These are phyloP conservation scores for Rubia peregrina DNA, from an alignment of 305 asterid species.

Conservation along the genomic window DNA sequence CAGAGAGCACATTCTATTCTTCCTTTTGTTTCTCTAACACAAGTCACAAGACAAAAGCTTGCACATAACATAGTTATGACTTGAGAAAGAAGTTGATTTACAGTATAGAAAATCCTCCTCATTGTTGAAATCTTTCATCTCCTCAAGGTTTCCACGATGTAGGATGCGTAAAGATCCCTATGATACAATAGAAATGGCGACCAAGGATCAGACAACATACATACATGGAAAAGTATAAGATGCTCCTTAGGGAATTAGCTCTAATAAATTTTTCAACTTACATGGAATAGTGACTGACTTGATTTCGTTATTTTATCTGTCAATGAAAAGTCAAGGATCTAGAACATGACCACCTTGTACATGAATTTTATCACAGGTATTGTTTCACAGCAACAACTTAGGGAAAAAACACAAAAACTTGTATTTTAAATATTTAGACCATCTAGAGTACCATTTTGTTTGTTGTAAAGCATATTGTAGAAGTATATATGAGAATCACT, in stretches of 20 bases:
- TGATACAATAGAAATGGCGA: conserved; percentile 10
- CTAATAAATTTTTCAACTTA: conserved; percentile 19
- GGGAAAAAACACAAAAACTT: not conserved
- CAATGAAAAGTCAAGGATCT: conserved; percentile 31
- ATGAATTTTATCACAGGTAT: not conserved
- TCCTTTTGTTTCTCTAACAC: too few species aligned
- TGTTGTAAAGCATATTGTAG: not conserved
- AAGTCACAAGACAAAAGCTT: too few species aligned
- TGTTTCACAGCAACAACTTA: not conserved
- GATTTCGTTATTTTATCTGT: conserved; percentile 84
- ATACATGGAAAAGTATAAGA: not conserved
- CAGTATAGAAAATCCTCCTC: too few species aligned
- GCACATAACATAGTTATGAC: too few species aligned
- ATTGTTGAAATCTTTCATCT: too few species aligned
- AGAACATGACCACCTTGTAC: not conserved
- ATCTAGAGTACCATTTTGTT: not conserved
- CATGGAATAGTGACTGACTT: conserved; percentile 73
- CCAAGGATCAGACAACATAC: not conserved
- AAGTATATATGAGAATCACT: not conserved
- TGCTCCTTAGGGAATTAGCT: not conserved
- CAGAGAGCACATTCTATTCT: too few species aligned
- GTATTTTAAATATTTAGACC: not conserved
- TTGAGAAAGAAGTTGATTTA: too few species aligned
- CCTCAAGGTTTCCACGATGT: conserved; percentile 73
- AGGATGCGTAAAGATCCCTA: conserved; percentile 85